phyloP scores from a whole-genome alignment of 169 alveolate genomes.

The Plasmodium ovale region DNA sequence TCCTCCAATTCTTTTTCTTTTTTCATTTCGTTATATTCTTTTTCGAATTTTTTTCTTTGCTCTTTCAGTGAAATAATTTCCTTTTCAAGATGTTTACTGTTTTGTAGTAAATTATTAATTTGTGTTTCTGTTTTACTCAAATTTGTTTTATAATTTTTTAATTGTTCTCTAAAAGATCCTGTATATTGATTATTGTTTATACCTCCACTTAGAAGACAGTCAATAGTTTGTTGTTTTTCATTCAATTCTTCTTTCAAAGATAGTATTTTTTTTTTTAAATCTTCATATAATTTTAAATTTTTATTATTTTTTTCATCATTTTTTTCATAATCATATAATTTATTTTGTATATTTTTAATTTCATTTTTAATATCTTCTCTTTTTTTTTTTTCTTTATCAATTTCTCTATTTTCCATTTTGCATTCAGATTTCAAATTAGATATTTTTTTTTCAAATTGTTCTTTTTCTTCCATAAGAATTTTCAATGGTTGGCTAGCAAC shows the following conservation, averaged over 20 bases:
- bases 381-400: conserved; percentile 73
- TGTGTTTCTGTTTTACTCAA: conserved; percentile 67
- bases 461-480: conserved; percentile 66
- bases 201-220: conserved; percentile 64
- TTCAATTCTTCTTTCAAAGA: conserved; percentile 44
- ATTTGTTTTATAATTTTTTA: conserved; percentile 68
- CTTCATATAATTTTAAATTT: conserved; percentile 43
- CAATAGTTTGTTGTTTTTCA: conserved; percentile 49
- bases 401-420: conserved; percentile 72
- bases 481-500: conserved; percentile 69
- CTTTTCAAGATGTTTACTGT: conserved; percentile 71
- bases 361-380: conserved; percentile 81
- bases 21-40: conserved; percentile 73
- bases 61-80: conserved; percentile 70
- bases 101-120: conserved; percentile 67
- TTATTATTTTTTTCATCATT: conserved; percentile 73
- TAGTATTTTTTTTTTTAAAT: conserved; percentile 37
- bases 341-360: conserved; percentile 74
- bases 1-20: conserved; percentile 78
- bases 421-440: conserved; percentile 62
- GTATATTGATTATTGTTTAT: conserved; percentile 56
- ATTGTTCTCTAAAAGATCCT: conserved; percentile 81
- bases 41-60: conserved; percentile 76
- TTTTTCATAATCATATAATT: conserved; percentile 81
- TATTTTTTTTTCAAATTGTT: conserved; percentile 78